Conservation (phyloP, 2,329 filamentous ascomycete genomes). For the Beauveria australis region DNA sequence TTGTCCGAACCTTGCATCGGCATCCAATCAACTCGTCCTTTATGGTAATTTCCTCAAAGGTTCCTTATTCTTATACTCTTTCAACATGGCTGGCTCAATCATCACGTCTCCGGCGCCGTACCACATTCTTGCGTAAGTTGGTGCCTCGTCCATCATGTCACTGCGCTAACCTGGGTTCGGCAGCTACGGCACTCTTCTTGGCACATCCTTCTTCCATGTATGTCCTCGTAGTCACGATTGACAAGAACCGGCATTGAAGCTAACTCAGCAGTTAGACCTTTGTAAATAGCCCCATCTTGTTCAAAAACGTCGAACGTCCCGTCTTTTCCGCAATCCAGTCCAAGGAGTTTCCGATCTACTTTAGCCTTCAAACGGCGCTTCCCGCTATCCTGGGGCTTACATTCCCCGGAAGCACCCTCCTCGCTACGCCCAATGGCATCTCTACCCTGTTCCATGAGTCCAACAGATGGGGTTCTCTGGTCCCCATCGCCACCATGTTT, state of each 20-base stretch:
- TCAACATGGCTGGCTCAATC: conserved; percentile 40
- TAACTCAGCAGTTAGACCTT: conserved; percentile 52
- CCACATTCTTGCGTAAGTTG: conserved; percentile 61
- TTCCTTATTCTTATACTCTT: not conserved
- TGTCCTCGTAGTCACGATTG: not conserved
- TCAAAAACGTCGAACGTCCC: conserved; percentile 65
- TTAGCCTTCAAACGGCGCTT: conserved; percentile 69
- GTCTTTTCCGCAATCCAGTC: conserved; percentile 77
- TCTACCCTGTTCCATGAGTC: conserved; percentile 49
- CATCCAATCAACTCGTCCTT: not conserved
- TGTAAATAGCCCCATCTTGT: conserved; percentile 64
- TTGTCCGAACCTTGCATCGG: not conserved
- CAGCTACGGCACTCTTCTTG: conserved; percentile 82
- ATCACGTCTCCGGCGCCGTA: conserved; percentile 62
- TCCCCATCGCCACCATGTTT: conserved; percentile 63
- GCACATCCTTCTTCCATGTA: conserved; percentile 80
- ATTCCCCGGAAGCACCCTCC: conserved; percentile 56
- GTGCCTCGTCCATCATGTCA: not conserved
- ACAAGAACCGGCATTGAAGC: conserved; percentile 5
- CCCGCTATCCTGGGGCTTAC: conserved; percentile 70
- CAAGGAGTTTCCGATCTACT: conserved; percentile 81
- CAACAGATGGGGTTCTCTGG: conserved; percentile 56
- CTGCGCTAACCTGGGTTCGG: conserved; percentile 18
- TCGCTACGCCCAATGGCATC: conserved; percentile 39
- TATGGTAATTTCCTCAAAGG: not conserved